These are phyloP conservation scores for Solanum chacoense DNA, from an alignment of 305 asterid species.

Conservation along the genomic window DNA sequence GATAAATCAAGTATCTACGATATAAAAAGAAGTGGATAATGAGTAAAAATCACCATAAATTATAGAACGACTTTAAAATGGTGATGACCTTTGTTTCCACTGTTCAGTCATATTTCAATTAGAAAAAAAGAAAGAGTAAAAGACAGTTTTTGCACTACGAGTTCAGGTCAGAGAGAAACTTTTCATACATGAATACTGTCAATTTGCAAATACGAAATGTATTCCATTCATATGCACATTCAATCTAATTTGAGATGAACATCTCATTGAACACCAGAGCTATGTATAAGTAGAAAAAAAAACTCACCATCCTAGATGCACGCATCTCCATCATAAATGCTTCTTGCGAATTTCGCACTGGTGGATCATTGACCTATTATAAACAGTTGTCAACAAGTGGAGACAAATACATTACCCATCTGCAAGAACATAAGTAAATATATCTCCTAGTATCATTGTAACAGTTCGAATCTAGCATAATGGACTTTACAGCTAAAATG, in stretches of 20 bases:
- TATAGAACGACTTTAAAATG: neutral
- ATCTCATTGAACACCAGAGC: neutral
- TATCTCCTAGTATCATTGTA: neutral
- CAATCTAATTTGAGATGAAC: neutral
- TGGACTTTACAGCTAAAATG: neutral
- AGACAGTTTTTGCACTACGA: neutral
- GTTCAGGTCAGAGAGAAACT: neutral
- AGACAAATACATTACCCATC: neutral
- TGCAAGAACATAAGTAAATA: neutral
- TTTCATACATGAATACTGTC: neutral
- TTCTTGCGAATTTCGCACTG: slow-evolving; percentile 83
- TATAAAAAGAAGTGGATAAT: neutral
- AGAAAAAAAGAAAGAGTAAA: neutral
- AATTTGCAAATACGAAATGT: neutral
- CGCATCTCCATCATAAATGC: slow-evolving; percentile 97
- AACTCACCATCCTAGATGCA: slow-evolving; percentile 74
- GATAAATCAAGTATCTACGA: neutral
- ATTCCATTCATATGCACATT: neutral
- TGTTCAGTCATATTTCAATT: neutral
- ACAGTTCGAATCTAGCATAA: neutral
- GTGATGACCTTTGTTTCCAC: neutral
- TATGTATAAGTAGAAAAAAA: neutral
- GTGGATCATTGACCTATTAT: slow-evolving; percentile 78
- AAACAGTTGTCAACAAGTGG: neutral
- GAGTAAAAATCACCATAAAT: neutral